Percentiles rank a stretch among this genome's conserved stretches.
Conservation (phyloP, 441 rosid genomes). For the Geranium incanum region DNA sequence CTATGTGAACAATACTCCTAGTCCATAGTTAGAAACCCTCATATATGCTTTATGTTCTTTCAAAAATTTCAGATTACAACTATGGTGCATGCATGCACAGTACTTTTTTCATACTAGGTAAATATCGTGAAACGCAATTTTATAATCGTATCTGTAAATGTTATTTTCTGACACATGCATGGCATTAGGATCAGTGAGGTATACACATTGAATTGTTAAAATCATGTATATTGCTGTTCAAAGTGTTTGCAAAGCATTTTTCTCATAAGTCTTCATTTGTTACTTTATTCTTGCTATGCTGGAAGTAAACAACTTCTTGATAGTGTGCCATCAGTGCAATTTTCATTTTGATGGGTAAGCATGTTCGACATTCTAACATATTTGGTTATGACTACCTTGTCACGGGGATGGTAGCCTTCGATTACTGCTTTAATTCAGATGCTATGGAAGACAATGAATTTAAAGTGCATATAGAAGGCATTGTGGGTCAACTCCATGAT, state of each 20-base stretch:
- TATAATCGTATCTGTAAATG: neutral
- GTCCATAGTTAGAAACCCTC: neutral
- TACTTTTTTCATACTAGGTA: neutral
- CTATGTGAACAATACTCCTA: too few relatives aligned
- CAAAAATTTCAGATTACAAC: neutral
- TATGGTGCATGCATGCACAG: neutral
- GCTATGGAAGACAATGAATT: constrained; percentile 51
- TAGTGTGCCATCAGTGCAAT: neutral
- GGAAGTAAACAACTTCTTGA: neutral
- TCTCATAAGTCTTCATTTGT: neutral
- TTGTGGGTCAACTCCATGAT: constrained; percentile 54
- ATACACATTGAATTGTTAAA: neutral
- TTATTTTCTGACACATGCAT: neutral
- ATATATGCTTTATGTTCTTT: too few relatives aligned
- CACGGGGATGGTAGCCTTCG: constrained; percentile 41
- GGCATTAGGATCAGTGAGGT: neutral
- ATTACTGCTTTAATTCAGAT: constrained; percentile 66
- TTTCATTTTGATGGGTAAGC: neutral
- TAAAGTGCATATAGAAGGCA: constrained; percentile 47
- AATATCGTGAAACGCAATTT: neutral
- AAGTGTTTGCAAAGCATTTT: neutral
- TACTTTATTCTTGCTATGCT: neutral
- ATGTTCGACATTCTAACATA: neutral
- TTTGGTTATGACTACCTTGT: neutral
- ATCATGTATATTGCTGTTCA: neutral